phyloP scores from a whole-genome alignment of 1,284 basidiomycete genomes.

The Albatrellus sp. region DNA sequence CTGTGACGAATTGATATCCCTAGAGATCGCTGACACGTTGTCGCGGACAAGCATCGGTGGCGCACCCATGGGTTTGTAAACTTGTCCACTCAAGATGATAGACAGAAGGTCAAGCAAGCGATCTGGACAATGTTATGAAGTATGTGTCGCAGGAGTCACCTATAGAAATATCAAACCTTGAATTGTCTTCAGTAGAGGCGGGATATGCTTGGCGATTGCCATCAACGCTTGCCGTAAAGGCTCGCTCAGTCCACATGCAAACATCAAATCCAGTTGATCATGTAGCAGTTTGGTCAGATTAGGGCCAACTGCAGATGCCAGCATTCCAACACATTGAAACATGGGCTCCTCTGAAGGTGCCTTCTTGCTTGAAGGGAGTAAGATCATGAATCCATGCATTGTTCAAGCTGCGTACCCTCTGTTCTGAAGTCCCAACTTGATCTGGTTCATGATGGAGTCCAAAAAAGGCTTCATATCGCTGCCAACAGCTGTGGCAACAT shows the following conservation, averaged over 20 bases:
- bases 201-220: constrained; percentile 82
- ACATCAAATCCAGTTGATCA: constrained; percentile 95
- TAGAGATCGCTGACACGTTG: constrained; percentile 36
- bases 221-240: constrained; percentile 79
- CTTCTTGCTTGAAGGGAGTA: constrained; percentile 55
- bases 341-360: constrained; percentile 91
- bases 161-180: constrained; percentile 50
- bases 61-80: constrained; percentile 80
- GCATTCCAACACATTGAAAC: constrained; percentile 96
- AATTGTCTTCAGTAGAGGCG: constrained; percentile 83
- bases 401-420: constrained; percentile 49
- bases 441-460: constrained; percentile 83
- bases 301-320: constrained; percentile 90
- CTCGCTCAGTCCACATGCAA: constrained; percentile 88
- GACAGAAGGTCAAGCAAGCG: constrained; percentile 80
- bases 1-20: constrained; percentile 52
- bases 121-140: constrained; percentile 31
- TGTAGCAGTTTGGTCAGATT: constrained; percentile 93
- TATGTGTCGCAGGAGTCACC: neutral
- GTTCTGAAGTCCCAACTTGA: constrained; percentile 80
- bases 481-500: constrained; percentile 84
- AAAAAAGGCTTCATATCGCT: constrained; percentile 95
- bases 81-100: constrained; percentile 67
- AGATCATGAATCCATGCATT: constrained; percentile 9
- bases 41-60: constrained; percentile 42